Percentiles rank a stretch among this genome's conserved stretches.
Conservation (phyloP, 1,284 basidiomycete genomes). For the Anthracocystis setariae region DNA sequence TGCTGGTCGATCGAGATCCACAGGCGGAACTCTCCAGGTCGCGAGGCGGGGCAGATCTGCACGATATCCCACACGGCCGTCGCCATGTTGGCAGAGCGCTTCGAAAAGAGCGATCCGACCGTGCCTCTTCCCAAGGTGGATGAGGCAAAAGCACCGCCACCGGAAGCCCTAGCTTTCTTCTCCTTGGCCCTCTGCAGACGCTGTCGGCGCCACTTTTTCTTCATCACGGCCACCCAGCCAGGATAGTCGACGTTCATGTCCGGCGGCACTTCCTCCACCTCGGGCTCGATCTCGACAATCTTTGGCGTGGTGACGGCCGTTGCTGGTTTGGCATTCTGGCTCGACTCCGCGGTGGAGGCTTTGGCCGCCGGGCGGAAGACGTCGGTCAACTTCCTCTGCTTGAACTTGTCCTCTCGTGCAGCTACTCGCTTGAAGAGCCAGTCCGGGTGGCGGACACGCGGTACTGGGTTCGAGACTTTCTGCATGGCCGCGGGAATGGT, state of each 20-base stretch:
- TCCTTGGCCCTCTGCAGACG: conserved; percentile 68
- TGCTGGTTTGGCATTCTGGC: conserved; percentile 9
- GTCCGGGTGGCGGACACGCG: conserved; percentile 94
- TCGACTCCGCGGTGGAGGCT: conserved; percentile 30
- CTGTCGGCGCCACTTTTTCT: conserved; percentile 79
- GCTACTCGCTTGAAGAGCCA: conserved; percentile 94
- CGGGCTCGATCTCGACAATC: conserved; percentile 33
- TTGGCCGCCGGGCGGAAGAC: conserved; percentile 77
- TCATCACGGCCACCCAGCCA: conserved; percentile 82
- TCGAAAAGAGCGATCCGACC: conserved; percentile 78
- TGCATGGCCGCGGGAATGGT: conserved; percentile 99
- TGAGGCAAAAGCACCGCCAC: conserved; percentile 11
- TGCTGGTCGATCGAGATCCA: conserved; percentile 89
- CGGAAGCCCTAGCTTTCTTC: conserved; percentile 65
- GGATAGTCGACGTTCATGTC: conserved; percentile 74
- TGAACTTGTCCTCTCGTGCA: conserved; percentile 92
- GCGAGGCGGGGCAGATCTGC: conserved; percentile 82
- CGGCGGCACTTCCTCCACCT: conserved; percentile 52
- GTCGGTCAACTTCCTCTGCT: conserved; percentile 95
- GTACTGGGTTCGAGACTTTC: conserved; percentile 94
- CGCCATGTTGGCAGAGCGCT: conserved; percentile 75
- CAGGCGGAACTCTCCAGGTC: conserved; percentile 84
- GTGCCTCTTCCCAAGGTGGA: conserved; percentile 46
- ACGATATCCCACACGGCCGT: conserved; percentile 89
- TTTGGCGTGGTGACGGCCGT: conserved; percentile 16